Evolutionary conservation across 148 eudicot genomes (phyloP).

Genomic region (Camellia granthamiana): DNA sequence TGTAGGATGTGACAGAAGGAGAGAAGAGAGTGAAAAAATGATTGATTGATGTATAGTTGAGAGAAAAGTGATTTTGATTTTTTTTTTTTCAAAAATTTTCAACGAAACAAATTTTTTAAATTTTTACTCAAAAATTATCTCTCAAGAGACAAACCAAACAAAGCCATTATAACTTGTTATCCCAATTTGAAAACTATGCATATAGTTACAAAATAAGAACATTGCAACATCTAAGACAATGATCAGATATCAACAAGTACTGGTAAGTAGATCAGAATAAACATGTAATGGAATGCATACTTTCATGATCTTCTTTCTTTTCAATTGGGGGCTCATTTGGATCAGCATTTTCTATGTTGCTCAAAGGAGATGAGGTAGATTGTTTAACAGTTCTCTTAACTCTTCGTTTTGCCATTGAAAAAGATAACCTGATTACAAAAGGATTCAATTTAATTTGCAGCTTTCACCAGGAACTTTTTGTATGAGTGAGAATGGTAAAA

Average conservation of each 20-base stretch:
- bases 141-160: too few species aligned
- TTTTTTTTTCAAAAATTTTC: too few species aligned
- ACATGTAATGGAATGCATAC: constrained; percentile 17
- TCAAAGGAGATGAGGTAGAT: constrained; percentile 24
- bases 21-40: too few species aligned
- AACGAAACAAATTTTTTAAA: too few species aligned
- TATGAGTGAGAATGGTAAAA: background rate
- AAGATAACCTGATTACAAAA: background rate
- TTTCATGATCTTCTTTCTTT: constrained; percentile 42
- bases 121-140: too few species aligned
- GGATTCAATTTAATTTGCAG: background rate
- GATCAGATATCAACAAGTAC: background rate
- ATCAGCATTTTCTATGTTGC: constrained; percentile 14
- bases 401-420: constrained; percentile 48
- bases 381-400: constrained; percentile 33
- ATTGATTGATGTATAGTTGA: too few species aligned
- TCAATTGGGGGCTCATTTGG: constrained; percentile 19
- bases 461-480: background rate
- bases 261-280: background rate
- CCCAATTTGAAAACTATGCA: too few species aligned
- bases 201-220: background rate
- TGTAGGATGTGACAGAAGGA: too few species aligned
- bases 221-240: background rate
- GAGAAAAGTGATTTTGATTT: too few species aligned
- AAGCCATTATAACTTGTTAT: too few species aligned